Evolutionary conservation across 176 grass and related monocot genomes (phyloP), one percentile per base, ranked within the genome.

Genomic region (Elaeis guineensis): DNA sequence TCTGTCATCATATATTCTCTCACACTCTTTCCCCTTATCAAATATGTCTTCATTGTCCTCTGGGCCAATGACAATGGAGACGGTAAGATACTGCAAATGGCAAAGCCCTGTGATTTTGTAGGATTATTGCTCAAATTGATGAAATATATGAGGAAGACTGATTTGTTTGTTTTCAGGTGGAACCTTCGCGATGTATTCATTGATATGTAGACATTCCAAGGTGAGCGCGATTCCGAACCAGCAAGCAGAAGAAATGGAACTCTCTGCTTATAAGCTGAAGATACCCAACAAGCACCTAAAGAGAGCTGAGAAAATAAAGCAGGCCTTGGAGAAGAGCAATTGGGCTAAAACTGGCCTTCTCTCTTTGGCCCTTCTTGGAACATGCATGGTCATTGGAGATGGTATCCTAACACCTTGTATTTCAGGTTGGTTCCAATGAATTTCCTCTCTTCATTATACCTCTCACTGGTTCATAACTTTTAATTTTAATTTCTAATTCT

Each of bases 21-120:
- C 72, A 71, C 73, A 5, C 79, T 82, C 54, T 53, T 82, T 59
- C 73, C 73, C 49, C 49, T 82, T 3, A 19, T 72, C 44, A 82
- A 82, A 51, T 82, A 82, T 54, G 73, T 82, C 17, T 82, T 82
- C 79, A 61, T 72, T 4, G 79, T 82, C 52, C 79, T 82, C 9
- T 61, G 39, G 65, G 79, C 79, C 18, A 82, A 71, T 60, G 79
- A 82, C 55, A 82, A 82, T 61, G 79, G 79, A 65, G 72, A 82
- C 15, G 79, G 79, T 82, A 52, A 23, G 48, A 21, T 44, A 14
- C 2, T 44, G 35, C 35, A 44, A 14, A 44, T 44, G 1, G 11
- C 35, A 44, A 14, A 12, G 35, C 9, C 35, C 12, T 44, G 8
- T 44, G 35, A 44, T 44, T 44, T 14, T 44, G 35, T 44, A 44